Evolutionary conservation across 2,329 filamentous ascomycete species (phyloP), one percentile per base, ranked within the genome.

Genomic region (Diplodia scrobiculata): DNA sequence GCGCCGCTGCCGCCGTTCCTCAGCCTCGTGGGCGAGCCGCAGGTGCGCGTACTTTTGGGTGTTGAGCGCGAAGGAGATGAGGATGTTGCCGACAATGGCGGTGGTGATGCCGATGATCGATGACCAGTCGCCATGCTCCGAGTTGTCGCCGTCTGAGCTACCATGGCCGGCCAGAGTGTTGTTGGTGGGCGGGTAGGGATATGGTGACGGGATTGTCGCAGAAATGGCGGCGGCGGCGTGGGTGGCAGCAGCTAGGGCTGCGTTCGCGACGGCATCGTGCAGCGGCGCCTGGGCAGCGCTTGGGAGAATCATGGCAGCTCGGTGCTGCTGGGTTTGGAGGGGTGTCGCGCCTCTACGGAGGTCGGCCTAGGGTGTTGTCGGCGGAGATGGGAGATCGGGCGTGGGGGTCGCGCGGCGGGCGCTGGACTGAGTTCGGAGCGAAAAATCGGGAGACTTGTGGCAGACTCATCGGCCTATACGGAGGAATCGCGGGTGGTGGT

Each of bases 41-140:
- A 95, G 91, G 75, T 99, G 95, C 38, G 95, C 94, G 76, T 98
- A 98, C 70, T 95, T 88, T 79, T 99, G 95, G 59, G 96, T 94
- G 75, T 99, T 99, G 68, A 99, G 86, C 13, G 95, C 95, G 69
- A 99, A 88, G 0, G 94, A 96, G 70, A 99, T 98, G 63, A 99
- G 84, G 38, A 97, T 82, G 73, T 99, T 99, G 66, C 95, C 95
- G 62, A 90, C 85, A 73, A 99, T 96, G 60, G 95, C 93, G 2
- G 93, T 96, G 64, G 94, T 79, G 73, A 99, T 97, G 72, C 95
- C 95, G 74, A 99, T 98, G 64, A 98, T 82, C 29, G 92, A 96
- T 54, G 92, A 96, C 93, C 94, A 98, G 69, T 77, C 59, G 25
- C 58, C 65, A 17, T 54, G 55, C 25, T 63, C 34, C 13, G 48